Evolutionary conservation across 208 protist species (phyloP).

Genomic region (Leishmania arabica): DNA sequence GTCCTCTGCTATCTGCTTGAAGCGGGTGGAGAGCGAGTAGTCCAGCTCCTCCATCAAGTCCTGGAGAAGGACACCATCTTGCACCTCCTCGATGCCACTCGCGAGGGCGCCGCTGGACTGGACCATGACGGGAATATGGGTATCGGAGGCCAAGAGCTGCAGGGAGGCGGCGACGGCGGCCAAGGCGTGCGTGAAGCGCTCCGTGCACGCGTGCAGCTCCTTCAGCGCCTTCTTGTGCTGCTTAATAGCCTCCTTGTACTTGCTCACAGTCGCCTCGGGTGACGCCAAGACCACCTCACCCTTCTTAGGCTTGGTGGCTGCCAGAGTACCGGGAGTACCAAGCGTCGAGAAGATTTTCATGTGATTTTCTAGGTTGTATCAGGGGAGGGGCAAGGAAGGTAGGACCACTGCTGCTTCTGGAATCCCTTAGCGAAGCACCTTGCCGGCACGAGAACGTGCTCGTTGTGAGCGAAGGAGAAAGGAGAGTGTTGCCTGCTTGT

Average conservation of each 20-base stretch:
- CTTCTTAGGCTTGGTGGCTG: not conserved
- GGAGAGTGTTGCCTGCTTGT: not conserved
- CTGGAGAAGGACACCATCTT: slow-evolving; percentile 20
- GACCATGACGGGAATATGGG: slow-evolving; percentile 12
- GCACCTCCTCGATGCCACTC: slow-evolving; percentile 28
- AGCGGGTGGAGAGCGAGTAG: slow-evolving; percentile 28
- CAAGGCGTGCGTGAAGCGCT: slow-evolving; percentile 24
- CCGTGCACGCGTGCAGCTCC: slow-evolving; percentile 22
- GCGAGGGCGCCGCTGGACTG: slow-evolving; percentile 21
- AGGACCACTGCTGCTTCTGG: not conserved
- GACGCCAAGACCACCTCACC: not conserved
- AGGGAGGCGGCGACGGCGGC: slow-evolving; percentile 26
- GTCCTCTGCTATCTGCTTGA: slow-evolving; percentile 10
- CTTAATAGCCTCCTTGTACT: slow-evolving; percentile 31
- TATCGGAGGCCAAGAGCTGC: slow-evolving; percentile 17
- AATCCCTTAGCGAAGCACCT: not conserved
- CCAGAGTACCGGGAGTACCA: not conserved
- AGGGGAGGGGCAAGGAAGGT: not conserved
- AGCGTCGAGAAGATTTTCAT: slow-evolving; percentile 6
- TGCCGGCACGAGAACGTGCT: not conserved
- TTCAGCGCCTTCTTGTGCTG: slow-evolving; percentile 34
- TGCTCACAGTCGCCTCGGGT: slow-evolving; percentile 7
- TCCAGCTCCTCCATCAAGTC: slow-evolving; percentile 37
- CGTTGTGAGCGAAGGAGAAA: not conserved
- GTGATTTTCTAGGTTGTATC: not conserved